These are phyloP conservation scores for Rhizophora mangle DNA, from an alignment of 345 rosid genomes.

Conservation along the genomic window DNA sequence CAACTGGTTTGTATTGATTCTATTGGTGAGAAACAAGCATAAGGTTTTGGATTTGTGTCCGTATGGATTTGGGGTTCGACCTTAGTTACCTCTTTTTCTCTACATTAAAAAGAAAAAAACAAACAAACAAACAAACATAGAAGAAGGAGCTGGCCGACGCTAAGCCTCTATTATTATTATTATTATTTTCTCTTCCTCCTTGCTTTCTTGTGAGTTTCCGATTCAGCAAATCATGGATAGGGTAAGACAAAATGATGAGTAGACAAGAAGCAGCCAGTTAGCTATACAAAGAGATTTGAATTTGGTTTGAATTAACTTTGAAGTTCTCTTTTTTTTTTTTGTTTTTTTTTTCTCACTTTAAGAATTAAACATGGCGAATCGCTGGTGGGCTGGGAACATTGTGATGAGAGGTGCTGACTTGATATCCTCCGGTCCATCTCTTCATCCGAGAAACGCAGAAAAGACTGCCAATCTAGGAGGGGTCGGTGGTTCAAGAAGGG, in stretches of 20 bases:
- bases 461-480: conserved; percentile 27
- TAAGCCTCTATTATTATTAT: too few species aligned
- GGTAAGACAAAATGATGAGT: not conserved
- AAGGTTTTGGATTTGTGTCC: conserved; percentile 28
- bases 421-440: conserved; percentile 45
- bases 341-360: not conserved
- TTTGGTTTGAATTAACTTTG: too few species aligned
- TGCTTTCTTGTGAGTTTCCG: conserved; percentile 6
- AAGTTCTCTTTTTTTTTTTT: too few species aligned
- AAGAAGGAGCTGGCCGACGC: not conserved
- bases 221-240: not conserved
- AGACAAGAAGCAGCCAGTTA: too few species aligned
- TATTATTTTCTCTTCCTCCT: not conserved
- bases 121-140: too few species aligned
- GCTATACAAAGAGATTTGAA: too few species aligned
- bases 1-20: conserved; percentile 8
- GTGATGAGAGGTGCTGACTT: conserved; percentile 63
- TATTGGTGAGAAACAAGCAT: conserved; percentile 19
- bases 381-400: conserved; percentile 81
- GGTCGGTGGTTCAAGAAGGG: conserved; percentile 47
- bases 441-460: conserved; percentile 45
- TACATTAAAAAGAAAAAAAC: conserved; percentile 6
- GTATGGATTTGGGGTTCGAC: conserved; percentile 21
- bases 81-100: conserved; percentile 15
- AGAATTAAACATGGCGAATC: conserved; percentile 58